phyloP scores from a whole-genome alignment of 192 early-diverging fungal species.

The Backusella tuberculispora region DNA sequence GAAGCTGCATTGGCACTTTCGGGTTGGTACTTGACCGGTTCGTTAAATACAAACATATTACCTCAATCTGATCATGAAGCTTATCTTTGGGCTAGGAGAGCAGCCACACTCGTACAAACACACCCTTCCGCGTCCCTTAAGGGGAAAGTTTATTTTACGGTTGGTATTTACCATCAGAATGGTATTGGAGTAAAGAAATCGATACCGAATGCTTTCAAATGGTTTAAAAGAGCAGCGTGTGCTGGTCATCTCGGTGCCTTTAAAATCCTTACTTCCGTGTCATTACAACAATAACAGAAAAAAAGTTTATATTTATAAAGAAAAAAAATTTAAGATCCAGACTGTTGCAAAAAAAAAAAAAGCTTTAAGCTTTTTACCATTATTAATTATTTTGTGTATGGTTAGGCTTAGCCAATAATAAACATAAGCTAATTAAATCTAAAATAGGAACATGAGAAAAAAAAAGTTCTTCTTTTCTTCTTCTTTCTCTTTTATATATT shows the following conservation, averaged over 20 bases:
- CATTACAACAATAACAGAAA: not conserved
- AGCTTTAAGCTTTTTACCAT: not conserved
- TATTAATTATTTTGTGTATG: not conserved
- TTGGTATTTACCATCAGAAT: conserved; percentile 61
- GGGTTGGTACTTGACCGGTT: conserved; percentile 64
- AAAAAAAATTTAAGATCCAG: not conserved
- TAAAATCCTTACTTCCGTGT: conserved; percentile 7
- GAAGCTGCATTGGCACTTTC: conserved; percentile 59
- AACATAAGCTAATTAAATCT: not conserved
- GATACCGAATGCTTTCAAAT: conserved; percentile 42
- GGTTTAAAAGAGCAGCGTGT: conserved; percentile 65
- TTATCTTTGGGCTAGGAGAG: conserved; percentile 58
- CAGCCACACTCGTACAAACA: conserved; percentile 47
- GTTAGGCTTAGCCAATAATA: not conserved
- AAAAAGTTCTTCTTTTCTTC: not conserved
- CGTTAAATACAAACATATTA: conserved; percentile 35
- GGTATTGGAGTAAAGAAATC: conserved; percentile 53
- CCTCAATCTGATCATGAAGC: conserved; percentile 58
- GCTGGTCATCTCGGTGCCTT: conserved; percentile 54
- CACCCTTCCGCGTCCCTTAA: conserved; percentile 21
- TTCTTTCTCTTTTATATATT: not conserved
- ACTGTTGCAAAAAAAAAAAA: conserved; percentile 1
- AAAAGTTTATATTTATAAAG: not conserved
- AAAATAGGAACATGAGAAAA: not conserved
- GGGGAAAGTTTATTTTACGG: conserved; percentile 57